Evolutionary conservation across 163 green algal species (phyloP).

Genomic region (Coccomyxa subellipsoidea): DNA sequence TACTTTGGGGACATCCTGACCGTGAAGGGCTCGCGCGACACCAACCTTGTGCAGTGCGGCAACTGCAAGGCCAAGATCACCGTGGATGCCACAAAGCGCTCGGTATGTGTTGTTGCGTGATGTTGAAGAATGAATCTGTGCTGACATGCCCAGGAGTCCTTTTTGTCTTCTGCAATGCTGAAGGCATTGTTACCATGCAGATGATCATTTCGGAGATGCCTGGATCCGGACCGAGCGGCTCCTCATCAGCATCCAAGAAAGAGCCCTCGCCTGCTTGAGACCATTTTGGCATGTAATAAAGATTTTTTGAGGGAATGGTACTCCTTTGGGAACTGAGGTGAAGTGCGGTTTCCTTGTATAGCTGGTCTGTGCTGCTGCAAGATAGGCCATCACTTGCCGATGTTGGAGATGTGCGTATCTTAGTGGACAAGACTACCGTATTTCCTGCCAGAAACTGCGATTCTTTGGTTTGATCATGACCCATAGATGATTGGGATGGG

Average conservation of each 20-base stretch:
- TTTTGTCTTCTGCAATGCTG: background rate
- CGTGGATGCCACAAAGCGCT: slow-evolving; percentile 65
- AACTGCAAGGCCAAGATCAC: slow-evolving; percentile 68
- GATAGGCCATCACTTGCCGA: too few relatives aligned
- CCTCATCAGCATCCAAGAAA: background rate
- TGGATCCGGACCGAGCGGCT: background rate
- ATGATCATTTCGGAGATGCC: background rate
- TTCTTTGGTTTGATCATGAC: too few relatives aligned
- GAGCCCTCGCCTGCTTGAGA: background rate
- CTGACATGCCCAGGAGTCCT: background rate
- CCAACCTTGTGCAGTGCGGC: slow-evolving; percentile 69
- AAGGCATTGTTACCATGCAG: background rate
- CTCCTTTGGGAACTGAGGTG: too few relatives aligned
- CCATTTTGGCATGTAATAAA: too few relatives aligned
- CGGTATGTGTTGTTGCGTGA: background rate
- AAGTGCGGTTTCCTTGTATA: too few relatives aligned
- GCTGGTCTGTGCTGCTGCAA: too few relatives aligned
- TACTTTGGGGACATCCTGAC: slow-evolving; percentile 93
- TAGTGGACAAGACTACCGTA: too few relatives aligned
- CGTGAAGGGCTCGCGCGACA: slow-evolving; percentile 62
- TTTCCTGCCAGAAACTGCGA: too few relatives aligned
- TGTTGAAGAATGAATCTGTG: background rate
- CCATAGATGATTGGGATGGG: too few relatives aligned
- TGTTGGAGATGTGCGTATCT: too few relatives aligned
- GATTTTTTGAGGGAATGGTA: too few relatives aligned